These are phyloP conservation scores for Echeveria elegans DNA, from an alignment of 164 flowering plant genomes.

Conservation along the genomic window DNA sequence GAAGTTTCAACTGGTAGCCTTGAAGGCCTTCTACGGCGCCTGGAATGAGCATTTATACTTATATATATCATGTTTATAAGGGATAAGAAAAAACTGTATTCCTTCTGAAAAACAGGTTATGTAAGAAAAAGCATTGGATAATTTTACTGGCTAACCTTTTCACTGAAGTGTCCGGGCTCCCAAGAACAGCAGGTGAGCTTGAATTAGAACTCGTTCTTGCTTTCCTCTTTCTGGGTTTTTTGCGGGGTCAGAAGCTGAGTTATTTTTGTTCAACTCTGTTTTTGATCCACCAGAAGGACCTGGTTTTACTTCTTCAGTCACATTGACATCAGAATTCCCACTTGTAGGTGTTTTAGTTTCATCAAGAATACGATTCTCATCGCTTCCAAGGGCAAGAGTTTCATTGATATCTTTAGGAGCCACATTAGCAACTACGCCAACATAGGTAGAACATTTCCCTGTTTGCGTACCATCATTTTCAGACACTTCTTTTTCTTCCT, in stretches of 20 bases:
- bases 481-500: not conserved
- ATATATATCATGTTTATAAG: not conserved
- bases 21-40: not conserved
- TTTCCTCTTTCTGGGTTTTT: not conserved
- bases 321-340: not conserved
- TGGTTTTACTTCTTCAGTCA: not conserved
- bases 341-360: not conserved
- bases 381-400: not conserved
- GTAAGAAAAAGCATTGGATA: not conserved
- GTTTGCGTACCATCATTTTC: not conserved
- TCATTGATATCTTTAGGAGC: conserved; percentile 4
- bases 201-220: not conserved
- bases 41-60: too few species aligned
- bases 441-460: not conserved
- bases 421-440: not conserved
- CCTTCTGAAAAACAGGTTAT: not conserved
- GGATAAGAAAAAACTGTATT: not conserved
- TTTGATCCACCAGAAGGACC: not conserved
- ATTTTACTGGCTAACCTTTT: not conserved
- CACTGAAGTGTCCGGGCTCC: not conserved
- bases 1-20: not conserved
- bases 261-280: not conserved
- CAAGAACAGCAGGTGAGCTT: not conserved
- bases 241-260: not conserved
- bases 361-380: not conserved